Conservation (phyloP, 345 rosid species). For the Ceriops zippeliana region DNA sequence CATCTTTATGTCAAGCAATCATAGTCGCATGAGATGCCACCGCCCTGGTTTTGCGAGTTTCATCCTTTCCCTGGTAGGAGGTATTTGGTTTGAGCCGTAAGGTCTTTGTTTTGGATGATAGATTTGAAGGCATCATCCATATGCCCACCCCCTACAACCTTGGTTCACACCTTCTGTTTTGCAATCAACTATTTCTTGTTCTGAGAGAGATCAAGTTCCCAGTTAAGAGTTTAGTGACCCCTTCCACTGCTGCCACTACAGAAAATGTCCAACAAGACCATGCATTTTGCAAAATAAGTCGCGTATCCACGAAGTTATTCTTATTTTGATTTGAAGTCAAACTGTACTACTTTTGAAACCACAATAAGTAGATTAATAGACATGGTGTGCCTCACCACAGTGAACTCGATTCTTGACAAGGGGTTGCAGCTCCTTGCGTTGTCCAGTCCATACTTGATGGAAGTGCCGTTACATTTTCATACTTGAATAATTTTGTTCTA, state of each 20-base stretch:
- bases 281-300: neutral
- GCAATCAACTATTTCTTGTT: constrained; percentile 56
- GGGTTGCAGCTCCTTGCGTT: constrained; percentile 41
- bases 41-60: neutral
- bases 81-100: constrained; percentile 27
- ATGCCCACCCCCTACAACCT: constrained; percentile 31
- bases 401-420: constrained; percentile 33
- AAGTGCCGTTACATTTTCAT: constrained; percentile 21
- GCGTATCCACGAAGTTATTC: neutral
- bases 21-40: constrained; percentile 3
- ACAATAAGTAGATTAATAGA: neutral
- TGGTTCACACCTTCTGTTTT: constrained; percentile 18
- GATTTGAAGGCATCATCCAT: constrained; percentile 34
- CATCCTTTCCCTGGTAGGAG: constrained; percentile 19
- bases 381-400: constrained; percentile 34
- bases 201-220: constrained; percentile 42
- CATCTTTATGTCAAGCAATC: constrained; percentile 14
- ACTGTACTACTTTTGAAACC: neutral
- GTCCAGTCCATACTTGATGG: constrained; percentile 43
- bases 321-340: too few species aligned
- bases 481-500: constrained; percentile 13
- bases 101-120: constrained; percentile 28
- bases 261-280: constrained; percentile 65
- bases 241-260: constrained; percentile 51
- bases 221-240: constrained; percentile 35